These are phyloP conservation scores for Lactarius tabidus DNA, from an alignment of 768 basidiomycete genomes.

Conservation along the genomic window DNA sequence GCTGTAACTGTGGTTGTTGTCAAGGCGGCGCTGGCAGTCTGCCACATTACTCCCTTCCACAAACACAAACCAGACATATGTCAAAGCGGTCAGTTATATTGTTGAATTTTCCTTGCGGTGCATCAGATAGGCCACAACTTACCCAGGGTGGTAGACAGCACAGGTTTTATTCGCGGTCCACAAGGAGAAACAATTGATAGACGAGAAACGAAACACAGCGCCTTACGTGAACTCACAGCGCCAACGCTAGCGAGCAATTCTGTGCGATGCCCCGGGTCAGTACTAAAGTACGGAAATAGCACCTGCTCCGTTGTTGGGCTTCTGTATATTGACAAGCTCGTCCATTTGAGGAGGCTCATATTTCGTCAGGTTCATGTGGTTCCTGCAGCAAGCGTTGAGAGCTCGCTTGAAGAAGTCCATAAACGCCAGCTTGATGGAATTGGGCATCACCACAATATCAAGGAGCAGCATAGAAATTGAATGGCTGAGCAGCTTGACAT, in stretches of 20 bases:
- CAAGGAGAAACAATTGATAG: background rate
- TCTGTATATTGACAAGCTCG: constrained; percentile 85
- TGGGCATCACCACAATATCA: background rate
- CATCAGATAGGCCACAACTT: background rate
- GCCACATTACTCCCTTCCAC: background rate
- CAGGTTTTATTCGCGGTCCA: too few relatives aligned
- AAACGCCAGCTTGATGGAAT: too few relatives aligned
- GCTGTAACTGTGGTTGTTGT: background rate
- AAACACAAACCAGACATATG: background rate
- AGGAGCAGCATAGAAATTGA: too few relatives aligned
- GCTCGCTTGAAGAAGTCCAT: constrained; percentile 62
- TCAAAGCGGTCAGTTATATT: background rate
- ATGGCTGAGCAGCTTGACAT: too few relatives aligned
- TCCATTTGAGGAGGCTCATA: constrained; percentile 92
- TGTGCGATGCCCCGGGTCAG: constrained; percentile 19
- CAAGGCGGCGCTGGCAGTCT: background rate
- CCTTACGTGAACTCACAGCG: background rate
- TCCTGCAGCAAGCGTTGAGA: constrained; percentile 88
- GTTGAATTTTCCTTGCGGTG: background rate
- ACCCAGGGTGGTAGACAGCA: background rate
- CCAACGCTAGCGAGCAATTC: constrained; percentile 65
- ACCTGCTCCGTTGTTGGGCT: constrained; percentile 93
- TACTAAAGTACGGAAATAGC: constrained; percentile 7
- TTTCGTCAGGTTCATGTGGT: constrained; percentile 93
- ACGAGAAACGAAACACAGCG: background rate